Percentiles rank a stretch among this genome's conserved stretches.
Conservation (phyloP, 306 rosid genomes). For the Adenanthera pavonina region DNA sequence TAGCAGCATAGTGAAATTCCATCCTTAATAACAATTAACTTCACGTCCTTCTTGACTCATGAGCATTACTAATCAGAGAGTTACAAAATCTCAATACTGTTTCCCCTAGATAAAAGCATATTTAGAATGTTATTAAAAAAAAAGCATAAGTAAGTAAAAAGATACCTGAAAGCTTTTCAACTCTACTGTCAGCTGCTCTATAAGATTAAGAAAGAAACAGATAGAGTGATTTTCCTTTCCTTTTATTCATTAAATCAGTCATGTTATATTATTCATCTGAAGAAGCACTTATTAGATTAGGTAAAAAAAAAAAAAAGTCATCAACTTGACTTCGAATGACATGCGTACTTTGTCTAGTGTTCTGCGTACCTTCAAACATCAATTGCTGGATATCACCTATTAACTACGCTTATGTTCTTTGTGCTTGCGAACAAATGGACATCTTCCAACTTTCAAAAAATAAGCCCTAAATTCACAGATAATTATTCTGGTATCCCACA, state of each 20-base stretch:
- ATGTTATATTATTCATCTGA: neutral
- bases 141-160: neutral
- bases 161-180: neutral
- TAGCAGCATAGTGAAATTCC: neutral
- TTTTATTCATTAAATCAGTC: neutral
- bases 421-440: constrained; percentile 9
- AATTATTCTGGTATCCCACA: constrained; percentile 1
- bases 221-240: neutral
- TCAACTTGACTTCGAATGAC: constrained; percentile 5
- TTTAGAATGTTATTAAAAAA: neutral
- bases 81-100: neutral
- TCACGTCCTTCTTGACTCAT: constrained; percentile 1
- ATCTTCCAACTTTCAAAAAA: constrained; percentile 3
- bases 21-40: neutral
- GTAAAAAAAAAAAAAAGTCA: neutral
- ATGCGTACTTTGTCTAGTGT: neutral
- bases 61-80: constrained; percentile 1
- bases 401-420: constrained; percentile 9
- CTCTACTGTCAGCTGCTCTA: neutral
- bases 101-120: constrained; percentile 5
- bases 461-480: neutral
- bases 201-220: neutral
- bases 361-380: neutral
- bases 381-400: neutral
- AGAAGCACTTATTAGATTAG: neutral